A percentile compares a stretch with the other conserved stretches of the same genome.
Conservation (phyloP, 768 basidiomycete species). For the Fomitopsis serialis region DNA sequence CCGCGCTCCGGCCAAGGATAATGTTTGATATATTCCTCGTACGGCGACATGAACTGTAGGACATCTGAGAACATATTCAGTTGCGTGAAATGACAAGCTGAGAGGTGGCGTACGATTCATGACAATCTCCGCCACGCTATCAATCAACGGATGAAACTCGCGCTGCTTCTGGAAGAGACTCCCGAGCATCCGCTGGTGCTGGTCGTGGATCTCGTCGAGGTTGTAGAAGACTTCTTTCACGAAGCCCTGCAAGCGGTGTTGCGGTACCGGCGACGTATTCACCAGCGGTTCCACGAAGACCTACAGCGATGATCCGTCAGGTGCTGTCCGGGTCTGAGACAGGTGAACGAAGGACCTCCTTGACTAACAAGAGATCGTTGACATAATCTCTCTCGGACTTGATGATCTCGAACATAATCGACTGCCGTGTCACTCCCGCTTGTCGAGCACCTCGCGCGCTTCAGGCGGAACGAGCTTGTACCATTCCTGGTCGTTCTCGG, state of each 20-base stretch:
- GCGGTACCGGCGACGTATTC: constrained; percentile 56
- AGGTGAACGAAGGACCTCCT: constrained; percentile 42
- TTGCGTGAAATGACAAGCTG: neutral
- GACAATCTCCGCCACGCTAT: constrained; percentile 80
- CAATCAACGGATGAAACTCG: constrained; percentile 80
- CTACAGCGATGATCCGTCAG: constrained; percentile 27
- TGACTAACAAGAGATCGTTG: constrained; percentile 64
- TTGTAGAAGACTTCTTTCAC: constrained; percentile 84
- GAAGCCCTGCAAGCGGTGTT: constrained; percentile 58
- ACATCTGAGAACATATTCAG: constrained; percentile 15
- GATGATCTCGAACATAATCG: constrained; percentile 83
- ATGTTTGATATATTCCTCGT: constrained; percentile 82
- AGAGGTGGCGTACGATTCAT: neutral
- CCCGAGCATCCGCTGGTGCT: constrained; percentile 65
- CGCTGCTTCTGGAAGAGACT: constrained; percentile 75
- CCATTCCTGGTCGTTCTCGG: constrained; percentile 80
- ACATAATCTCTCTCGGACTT: constrained; percentile 89
- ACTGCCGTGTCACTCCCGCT: constrained; percentile 82
- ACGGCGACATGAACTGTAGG: constrained; percentile 48
- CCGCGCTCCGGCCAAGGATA: constrained; percentile 83
- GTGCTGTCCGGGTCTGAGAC: neutral
- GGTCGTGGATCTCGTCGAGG: constrained; percentile 55
- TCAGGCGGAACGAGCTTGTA: constrained; percentile 68
- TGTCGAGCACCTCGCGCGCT: constrained; percentile 64
- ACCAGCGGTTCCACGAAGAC: constrained; percentile 69